Evolutionary conservation across 257 asterid species (phyloP), one percentile per base, ranked within the genome.

Genomic region (Ocimum tenuiflorum): DNA sequence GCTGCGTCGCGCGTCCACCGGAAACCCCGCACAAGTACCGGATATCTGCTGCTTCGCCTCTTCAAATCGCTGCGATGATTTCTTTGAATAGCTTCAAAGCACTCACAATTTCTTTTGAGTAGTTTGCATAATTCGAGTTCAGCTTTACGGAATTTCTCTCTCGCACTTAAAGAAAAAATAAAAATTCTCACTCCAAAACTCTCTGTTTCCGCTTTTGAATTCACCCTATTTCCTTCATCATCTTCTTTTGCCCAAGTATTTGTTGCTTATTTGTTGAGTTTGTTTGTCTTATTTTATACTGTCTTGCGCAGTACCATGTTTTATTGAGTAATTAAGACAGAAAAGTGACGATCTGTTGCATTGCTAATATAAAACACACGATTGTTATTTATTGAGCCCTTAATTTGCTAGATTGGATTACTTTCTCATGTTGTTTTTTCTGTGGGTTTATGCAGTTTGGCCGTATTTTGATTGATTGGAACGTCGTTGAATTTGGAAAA

Each of bases 201-300:
- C 76, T 55, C 66, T 51, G 55, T 38, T 75, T 75, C 69, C 81
- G 81, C 81, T 73, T 79, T 73, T 43, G 64, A 17, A 9, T 39
- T 67, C 74, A 43, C 24, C 50, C 78, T 45, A 36, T 10, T 65
- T 9, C 50, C 60, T 60, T 24, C 66, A 10, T 20, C 60, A 0
- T 14, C 65, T 41, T 36, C 45, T 23, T 52, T 43, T 23, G 19
- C 20, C 49, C 73, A 42, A 81, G 84, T 76, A 74, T 48, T 61
- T 72, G 19, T 50, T 55, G 27, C 39, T 48, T 64, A 13, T 4
- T 0, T 10, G 63, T 51, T 48, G 17, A 31, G 49, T 15, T 56
- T 22, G 7, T 7, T 63, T 64, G 15, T 13, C 13, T 7, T 20
- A 4, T 33, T 14, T 7, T 18, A 41, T 35, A 12, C 20, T 5